Conservation (phyloP, 176 grass and related monocot genomes). For the Microstegium vimineum region DNA sequence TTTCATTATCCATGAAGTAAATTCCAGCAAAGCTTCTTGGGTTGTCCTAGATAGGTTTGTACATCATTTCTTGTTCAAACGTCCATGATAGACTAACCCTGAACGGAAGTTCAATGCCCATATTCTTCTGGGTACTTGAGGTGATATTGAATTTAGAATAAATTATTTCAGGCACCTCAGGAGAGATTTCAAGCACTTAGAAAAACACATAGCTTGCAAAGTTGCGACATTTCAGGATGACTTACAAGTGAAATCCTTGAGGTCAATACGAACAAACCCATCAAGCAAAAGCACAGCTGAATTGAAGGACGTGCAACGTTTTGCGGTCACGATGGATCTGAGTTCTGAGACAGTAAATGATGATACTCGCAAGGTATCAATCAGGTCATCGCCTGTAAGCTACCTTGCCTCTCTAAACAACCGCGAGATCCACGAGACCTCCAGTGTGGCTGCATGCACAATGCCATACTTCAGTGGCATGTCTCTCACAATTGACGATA, state of each 20-base stretch:
- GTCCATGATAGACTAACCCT: neutral
- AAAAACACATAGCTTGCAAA: constrained; percentile 70
- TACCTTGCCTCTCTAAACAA: constrained; percentile 46
- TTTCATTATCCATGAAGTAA: constrained; percentile 60
- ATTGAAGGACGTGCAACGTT: constrained; percentile 25
- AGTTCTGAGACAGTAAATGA: constrained; percentile 28
- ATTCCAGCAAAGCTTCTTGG: constrained; percentile 59
- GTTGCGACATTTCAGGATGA: constrained; percentile 52
- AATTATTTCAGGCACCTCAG: constrained; percentile 49
- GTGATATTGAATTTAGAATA: neutral
- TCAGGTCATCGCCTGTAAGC: constrained; percentile 40
- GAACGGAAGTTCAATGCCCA: neutral
- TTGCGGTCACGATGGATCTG: constrained; percentile 22
- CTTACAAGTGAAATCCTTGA: constrained; percentile 35
- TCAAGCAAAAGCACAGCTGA: constrained; percentile 41
- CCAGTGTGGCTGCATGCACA: constrained; percentile 14
- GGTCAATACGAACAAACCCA: constrained; percentile 26
- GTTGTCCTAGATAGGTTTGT: constrained; percentile 63
- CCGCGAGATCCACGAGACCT: constrained; percentile 24
- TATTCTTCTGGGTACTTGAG: constrained; percentile 1
- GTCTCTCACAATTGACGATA: constrained; percentile 21
- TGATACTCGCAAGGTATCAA: constrained; percentile 12
- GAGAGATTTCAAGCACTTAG: constrained; percentile 53
- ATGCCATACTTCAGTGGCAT: constrained; percentile 28
- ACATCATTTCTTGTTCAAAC: constrained; percentile 12